Percentiles rank a stretch among this genome's conserved stretches.
Evolutionary conservation across 2,329 filamentous ascomycete genomes (phyloP).

Genomic region (Trichoderma sp.): DNA sequence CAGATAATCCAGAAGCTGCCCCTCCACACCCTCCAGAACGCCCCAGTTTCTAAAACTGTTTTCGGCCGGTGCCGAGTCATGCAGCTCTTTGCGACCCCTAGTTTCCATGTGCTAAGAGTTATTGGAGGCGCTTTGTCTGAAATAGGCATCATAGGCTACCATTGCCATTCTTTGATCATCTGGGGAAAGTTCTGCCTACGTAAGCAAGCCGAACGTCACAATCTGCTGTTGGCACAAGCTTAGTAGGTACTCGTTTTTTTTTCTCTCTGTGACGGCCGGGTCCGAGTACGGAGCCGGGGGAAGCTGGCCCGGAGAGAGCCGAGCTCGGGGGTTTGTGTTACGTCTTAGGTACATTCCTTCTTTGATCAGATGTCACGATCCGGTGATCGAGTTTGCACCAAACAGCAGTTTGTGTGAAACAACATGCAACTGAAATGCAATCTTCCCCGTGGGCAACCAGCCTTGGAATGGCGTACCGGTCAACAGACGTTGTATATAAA

Average conservation of each 20-base stretch:
- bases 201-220: not conserved
- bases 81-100: not conserved
- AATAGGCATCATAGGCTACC: not conserved
- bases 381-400: not conserved
- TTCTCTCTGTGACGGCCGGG: not conserved
- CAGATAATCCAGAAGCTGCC: conserved; percentile 8
- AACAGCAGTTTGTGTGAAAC: not conserved
- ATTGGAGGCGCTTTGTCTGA: not conserved
- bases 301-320: not conserved
- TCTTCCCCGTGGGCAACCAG: not conserved
- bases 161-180: not conserved
- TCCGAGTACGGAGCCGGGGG: conserved; percentile 6
- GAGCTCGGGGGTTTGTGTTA: not conserved
- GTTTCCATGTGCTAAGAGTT: conserved; percentile 9
- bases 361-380: not conserved
- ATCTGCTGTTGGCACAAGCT: not conserved
- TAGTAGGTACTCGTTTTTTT: not conserved
- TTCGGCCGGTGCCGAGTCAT: conserved; percentile 19
- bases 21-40: conserved; percentile 14
- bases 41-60: conserved; percentile 14
- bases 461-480: not conserved
- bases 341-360: not conserved
- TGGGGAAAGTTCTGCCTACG: not conserved
- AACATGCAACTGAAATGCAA: not conserved
- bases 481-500: not conserved